These are phyloP conservation scores for Heterobasidion parviporum DNA, from an alignment of 1,284 basidiomycete genomes.

Conservation along the genomic window DNA sequence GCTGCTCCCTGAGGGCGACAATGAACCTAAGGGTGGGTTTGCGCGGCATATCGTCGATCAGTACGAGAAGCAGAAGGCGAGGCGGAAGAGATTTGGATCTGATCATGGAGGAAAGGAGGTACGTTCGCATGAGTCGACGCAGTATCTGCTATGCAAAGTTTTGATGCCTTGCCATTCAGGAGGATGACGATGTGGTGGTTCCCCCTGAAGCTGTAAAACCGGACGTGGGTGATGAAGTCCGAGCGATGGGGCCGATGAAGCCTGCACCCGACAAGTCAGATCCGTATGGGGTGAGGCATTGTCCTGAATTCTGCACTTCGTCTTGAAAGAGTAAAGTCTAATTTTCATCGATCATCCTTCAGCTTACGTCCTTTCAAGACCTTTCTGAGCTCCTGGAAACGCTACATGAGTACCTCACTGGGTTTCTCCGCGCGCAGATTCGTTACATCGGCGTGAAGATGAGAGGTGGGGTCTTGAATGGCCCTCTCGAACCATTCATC, in stretches of 20 bases:
- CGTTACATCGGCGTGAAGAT: not conserved
- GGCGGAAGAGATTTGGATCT: not conserved
- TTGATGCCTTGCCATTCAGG: no score
- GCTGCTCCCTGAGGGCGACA: not conserved
- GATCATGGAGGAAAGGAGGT: not conserved
- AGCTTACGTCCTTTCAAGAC: not conserved
- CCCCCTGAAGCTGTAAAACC: no score
- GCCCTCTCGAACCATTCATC: not conserved
- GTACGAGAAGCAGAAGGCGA: slow-evolving; percentile 1
- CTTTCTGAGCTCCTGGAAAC: not conserved
- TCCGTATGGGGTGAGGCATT: no score
- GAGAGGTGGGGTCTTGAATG: not conserved
- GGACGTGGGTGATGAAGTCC: no score
- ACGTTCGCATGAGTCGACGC: not conserved
- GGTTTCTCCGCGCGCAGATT: not conserved
- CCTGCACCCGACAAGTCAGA: no score
- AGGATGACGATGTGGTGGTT: no score
- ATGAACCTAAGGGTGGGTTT: not conserved
- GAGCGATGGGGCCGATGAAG: no score
- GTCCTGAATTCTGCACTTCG: no score
- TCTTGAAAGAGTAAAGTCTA: no score
- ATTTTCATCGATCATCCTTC: not conserved
- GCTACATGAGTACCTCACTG: not conserved
- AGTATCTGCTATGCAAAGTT: no score
- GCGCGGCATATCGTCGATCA: not conserved